A percentile compares a stretch with the other conserved stretches of the same genome.
phyloP scores from a whole-genome alignment of 2,329 filamentous ascomycete species.

The Cytospora paraplurivora region DNA sequence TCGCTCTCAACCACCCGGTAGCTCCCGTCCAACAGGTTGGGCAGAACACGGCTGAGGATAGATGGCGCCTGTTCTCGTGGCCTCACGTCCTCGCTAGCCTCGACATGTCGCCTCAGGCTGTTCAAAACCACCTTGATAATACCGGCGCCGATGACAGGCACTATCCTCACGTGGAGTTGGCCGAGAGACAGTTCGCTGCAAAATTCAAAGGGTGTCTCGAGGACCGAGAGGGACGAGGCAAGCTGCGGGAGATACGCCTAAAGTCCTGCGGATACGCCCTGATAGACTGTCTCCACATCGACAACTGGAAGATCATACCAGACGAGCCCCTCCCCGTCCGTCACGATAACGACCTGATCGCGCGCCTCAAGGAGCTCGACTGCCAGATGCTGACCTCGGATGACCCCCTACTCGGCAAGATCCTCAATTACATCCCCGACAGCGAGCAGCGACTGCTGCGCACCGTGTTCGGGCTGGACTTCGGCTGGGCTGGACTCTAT shows the following conservation, averaged over 20 bases:
- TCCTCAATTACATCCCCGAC: slow-evolving; percentile 36
- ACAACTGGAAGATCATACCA: slow-evolving; percentile 41
- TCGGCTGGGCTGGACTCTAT: slow-evolving; percentile 44
- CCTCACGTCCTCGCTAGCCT: slow-evolving; percentile 43
- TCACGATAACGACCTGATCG: slow-evolving; percentile 22
- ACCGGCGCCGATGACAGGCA: slow-evolving; percentile 5
- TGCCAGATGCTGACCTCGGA: slow-evolving; percentile 41
- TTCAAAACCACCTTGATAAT: not conserved
- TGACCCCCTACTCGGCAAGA: slow-evolving; percentile 41
- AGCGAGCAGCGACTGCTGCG: slow-evolving; percentile 38
- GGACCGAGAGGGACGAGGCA: slow-evolving; percentile 33
- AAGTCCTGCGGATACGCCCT: slow-evolving; percentile 64
- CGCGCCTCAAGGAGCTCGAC: slow-evolving; percentile 27
- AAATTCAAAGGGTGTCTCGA: slow-evolving; percentile 33
- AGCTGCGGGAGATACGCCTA: slow-evolving; percentile 49
- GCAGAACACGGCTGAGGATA: not conserved
- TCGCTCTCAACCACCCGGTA: not conserved
- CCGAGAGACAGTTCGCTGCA: slow-evolving; percentile 29
- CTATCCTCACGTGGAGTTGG: not conserved
- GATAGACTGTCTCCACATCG: slow-evolving; percentile 42
- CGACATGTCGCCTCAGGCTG: slow-evolving; percentile 42
- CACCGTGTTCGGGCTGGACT: slow-evolving; percentile 39
- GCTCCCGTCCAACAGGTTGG: slow-evolving; percentile 4
- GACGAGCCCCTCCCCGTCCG: slow-evolving; percentile 29
- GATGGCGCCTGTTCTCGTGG: slow-evolving; percentile 43